Evolutionary conservation across 2,329 filamentous ascomycete genomes (phyloP).

Genomic region (Aspergillus sp.): DNA sequence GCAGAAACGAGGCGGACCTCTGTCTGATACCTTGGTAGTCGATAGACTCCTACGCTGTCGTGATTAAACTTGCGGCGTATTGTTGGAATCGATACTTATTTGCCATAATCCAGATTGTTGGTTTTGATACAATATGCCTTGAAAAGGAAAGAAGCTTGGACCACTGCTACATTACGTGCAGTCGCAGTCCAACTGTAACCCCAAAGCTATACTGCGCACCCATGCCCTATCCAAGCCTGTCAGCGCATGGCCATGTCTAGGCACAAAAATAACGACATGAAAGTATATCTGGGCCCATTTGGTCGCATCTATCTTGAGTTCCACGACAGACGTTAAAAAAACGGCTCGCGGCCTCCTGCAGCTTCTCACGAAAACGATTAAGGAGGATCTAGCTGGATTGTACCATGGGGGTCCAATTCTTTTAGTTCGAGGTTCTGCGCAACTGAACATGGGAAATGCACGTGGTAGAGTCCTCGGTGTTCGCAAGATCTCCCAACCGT

Average conservation of each 20-base stretch:
- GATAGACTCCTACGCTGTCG: not conserved
- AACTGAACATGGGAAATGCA: conserved; percentile 16
- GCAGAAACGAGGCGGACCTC: not conserved
- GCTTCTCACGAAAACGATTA: conserved; percentile 19
- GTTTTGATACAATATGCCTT: not conserved
- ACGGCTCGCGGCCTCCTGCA: conserved; percentile 34
- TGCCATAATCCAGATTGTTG: not conserved
- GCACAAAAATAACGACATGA: not conserved
- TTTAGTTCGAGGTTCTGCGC: not conserved
- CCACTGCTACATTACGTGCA: conserved; percentile 4
- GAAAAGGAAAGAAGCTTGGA: not conserved
- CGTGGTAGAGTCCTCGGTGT: conserved; percentile 17
- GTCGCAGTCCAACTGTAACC: conserved; percentile 9
- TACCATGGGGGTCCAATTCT: conserved; percentile 6
- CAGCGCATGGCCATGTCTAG: not conserved
- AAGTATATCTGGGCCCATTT: conserved; percentile 9
- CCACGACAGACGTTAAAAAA: conserved; percentile 35
- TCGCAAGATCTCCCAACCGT: conserved; percentile 3
- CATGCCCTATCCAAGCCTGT: not conserved
- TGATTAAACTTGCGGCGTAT: conserved; percentile 2
- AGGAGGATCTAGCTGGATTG: not conserved
- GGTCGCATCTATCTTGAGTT: conserved; percentile 20
- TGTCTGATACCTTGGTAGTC: not conserved
- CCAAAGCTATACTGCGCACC: not conserved
- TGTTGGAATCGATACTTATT: not conserved